phyloP scores from a whole-genome alignment of 805 yeast genomes.

The Starmerella stellata region DNA sequence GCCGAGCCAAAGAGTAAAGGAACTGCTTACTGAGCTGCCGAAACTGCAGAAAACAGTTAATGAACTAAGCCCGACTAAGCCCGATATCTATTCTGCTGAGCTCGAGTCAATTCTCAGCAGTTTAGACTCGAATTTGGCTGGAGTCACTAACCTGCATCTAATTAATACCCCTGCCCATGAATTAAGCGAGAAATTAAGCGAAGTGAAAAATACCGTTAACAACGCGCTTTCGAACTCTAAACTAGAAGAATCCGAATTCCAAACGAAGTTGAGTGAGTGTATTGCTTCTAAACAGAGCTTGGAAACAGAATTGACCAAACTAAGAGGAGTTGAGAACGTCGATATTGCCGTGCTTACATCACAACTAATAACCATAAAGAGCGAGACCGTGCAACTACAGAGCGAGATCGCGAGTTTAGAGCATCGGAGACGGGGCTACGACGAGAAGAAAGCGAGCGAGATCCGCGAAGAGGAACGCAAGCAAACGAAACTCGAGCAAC shows the following conservation, averaged over 20 bases:
- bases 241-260: neutral
- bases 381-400: neutral
- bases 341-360: neutral
- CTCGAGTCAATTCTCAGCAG: neutral
- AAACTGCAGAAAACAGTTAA: neutral
- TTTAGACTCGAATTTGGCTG: neutral
- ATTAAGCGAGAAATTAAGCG: neutral
- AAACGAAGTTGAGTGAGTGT: neutral
- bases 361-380: neutral
- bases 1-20: neutral
- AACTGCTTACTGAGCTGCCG: neutral
- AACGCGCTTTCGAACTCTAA: neutral
- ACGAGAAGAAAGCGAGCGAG: neutral
- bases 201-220: neutral
- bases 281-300: neutral
- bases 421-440: neutral
- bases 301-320: neutral
- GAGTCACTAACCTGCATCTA: neutral
- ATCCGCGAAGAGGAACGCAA: neutral
- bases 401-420: neutral
- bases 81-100: neutral
- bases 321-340: neutral
- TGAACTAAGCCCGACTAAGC: neutral
- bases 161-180: neutral
- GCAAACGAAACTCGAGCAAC: neutral